Conservation (phyloP, 1,284 basidiomycete species). For the Leccinum subspadiceum region DNA sequence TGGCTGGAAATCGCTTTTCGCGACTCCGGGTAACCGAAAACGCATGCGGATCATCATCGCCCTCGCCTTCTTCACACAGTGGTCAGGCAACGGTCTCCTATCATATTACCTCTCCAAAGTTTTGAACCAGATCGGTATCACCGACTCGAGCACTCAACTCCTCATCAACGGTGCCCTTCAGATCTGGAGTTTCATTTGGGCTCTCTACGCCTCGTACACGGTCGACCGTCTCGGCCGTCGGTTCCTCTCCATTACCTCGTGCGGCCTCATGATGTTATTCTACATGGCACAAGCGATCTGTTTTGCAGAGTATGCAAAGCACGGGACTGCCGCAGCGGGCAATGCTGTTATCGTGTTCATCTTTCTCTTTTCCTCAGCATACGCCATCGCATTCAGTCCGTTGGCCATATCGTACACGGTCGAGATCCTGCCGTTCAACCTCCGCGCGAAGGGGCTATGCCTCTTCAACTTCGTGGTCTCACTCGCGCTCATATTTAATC, state of each 20-base stretch:
- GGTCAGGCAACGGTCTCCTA: constrained; percentile 75
- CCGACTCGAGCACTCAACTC: constrained; percentile 54
- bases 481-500: constrained; percentile 72
- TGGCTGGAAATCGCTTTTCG: constrained; percentile 61
- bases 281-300: constrained; percentile 73
- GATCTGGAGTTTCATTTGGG: constrained; percentile 67
- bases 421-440: constrained; percentile 54
- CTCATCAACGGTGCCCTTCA: constrained; percentile 73
- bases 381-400: constrained; percentile 72
- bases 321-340: constrained; percentile 45
- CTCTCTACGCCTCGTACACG: constrained; percentile 53
- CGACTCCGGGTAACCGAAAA: constrained; percentile 64
- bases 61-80: constrained; percentile 70
- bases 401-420: constrained; percentile 74
- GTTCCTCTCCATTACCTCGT: constrained; percentile 60
- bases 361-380: constrained; percentile 69
- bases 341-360: constrained; percentile 56
- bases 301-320: constrained; percentile 58
- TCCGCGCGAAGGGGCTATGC: constrained; percentile 79
- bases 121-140: constrained; percentile 70
- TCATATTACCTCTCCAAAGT: constrained; percentile 77
- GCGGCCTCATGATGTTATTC: constrained; percentile 65
- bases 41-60: constrained; percentile 71
- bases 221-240: constrained; percentile 63
- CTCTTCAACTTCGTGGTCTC: constrained; percentile 70